Evolutionary conservation across 2,329 filamentous ascomycete genomes (phyloP).

Genomic region (Scedosporium apiospermum): DNA sequence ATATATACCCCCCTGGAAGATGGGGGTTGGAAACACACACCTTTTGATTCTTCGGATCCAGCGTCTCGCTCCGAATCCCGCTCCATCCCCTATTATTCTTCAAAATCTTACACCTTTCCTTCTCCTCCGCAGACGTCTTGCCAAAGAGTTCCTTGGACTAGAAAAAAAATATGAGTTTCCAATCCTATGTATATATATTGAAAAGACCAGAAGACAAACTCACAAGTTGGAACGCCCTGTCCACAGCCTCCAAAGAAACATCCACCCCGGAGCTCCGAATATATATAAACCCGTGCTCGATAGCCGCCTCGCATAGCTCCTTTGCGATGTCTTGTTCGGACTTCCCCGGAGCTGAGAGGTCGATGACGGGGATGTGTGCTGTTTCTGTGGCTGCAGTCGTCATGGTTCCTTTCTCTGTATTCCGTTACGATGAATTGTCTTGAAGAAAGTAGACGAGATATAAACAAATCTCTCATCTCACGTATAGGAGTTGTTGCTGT

Average conservation of each 20-base stretch:
- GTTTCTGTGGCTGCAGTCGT: conserved; percentile 3
- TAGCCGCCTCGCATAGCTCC: conserved; percentile 69
- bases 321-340: conserved; percentile 50
- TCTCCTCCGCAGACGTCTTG: conserved; percentile 57
- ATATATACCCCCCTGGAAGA: background rate
- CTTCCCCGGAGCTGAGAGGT: conserved; percentile 54
- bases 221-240: conserved; percentile 67
- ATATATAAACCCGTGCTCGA: conserved; percentile 81
- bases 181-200: conserved; percentile 20
- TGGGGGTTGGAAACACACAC: conserved; percentile 32
- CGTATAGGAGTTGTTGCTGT: too few species aligned
- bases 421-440: background rate
- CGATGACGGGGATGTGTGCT: conserved; percentile 67
- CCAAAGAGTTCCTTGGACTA: conserved; percentile 62
- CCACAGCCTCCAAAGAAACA: conserved; percentile 57
- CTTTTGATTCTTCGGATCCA: conserved; percentile 76
- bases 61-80: conserved; percentile 75
- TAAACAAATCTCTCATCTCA: too few species aligned
- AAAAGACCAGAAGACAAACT: too few species aligned
- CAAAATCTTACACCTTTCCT: conserved; percentile 64
- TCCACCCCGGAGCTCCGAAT: conserved; percentile 65
- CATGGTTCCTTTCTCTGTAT: background rate
- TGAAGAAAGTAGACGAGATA: too few species aligned
- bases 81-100: conserved; percentile 84
- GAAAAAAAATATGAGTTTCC: background rate